Evolutionary conservation across 352 stramenopile genomes (phyloP), one percentile per base, ranked within the genome.

Genomic region (Globisporangium paroecandrum): DNA sequence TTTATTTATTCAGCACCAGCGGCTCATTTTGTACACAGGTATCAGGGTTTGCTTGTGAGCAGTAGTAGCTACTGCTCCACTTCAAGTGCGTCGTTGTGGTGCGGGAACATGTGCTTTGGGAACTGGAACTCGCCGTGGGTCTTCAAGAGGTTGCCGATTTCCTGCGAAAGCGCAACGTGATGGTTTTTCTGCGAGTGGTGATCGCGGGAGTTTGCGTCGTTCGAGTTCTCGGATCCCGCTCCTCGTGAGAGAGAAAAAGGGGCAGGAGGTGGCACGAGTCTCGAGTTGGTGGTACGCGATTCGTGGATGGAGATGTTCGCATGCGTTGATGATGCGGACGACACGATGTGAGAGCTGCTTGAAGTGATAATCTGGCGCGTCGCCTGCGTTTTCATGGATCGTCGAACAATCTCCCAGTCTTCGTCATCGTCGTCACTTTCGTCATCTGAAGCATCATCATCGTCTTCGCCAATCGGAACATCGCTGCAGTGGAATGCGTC

Each of bases 351-450:
- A n/a, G 9, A 20, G 41, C 41, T 20, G 15, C 2, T 60, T 9
- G 29, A 60, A 7, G 18, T 7, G 18, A 18, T 9, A 20, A 49
- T 32, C 62, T 70, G 69, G 36, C 10, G n/a, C 70, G 67, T 41
- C 29, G 61, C 59, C 18, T 66, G 67, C 5, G 53, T 58, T 60
- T 64, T 64, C 22, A 66, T 82, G 76, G 62, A 87, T 70, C 12
- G 58, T 18, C 55, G 74, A 65, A 68, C 77, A 58, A 71, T 64
- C 69, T 81, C 75, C 78, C 77, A 87, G 34, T 87, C 75, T 13
- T 76, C 63, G 3, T 70, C 65, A 15, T 74, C 71, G n/a, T 56
- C 59, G 3, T 46, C 38, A 6, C 10, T 6, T 22, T 51, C 61
- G 1, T 55, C 36, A 32, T 68, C 38, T 46, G 38, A 7, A n/a